Base-by-base conservation (phyloP, 2,329 filamentous ascomycete genomes). In the Aspergillus hiratsukae region DNA sequence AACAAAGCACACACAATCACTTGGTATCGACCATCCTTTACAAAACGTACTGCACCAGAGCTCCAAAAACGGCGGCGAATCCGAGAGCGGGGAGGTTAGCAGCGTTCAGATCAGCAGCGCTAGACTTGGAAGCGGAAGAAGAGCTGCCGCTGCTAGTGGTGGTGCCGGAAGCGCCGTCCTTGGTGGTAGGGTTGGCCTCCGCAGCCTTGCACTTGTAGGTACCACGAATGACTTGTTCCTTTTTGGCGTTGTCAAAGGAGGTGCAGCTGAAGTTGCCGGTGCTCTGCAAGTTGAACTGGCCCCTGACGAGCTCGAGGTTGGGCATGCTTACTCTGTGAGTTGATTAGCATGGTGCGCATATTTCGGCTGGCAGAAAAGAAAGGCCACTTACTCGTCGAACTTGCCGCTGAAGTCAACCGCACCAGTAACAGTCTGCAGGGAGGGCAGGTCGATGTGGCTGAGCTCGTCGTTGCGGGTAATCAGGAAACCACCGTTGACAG, bases 381-480 rank as follows among this genome's bases (percentile, higher is more conserved):
- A 43, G 14, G 10, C 41, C 23, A 84, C 90, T 81, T 82, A 95
- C 91, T 83, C 80, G 61, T 85, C 82, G 76, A 97, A 95, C 79
- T 86, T 88, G 69, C 94, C 94, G 67, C 87, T 86, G 74, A 96
- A 85, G 74, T 91, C 87, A 70, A 97, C 81, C 67, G 90, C 91
- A 78, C 92, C 93, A 62, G 81, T 83, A 57, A 97, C 84, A 54
- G 79, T 83, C 70, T 83, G 71, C 28, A 99, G 83, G 62, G 80
- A 72, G 59, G 83, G 81, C 77, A 97, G 89, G 62, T 83, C 75
- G 55, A 97, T 80, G 58, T 78, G 72, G 55, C 76, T 66, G 35
- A 97, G 83, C 55, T 80, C 79, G 59, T 90, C 90, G 87, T 97
- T 97, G 85, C 96, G 96, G 76, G 89, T 87, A 70, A 99, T 85